Percentiles rank a stretch among this genome's conserved stretches.
Evolutionary conservation across 208 protist species (phyloP).

Genomic region (Wallacemonas sp.): DNA sequence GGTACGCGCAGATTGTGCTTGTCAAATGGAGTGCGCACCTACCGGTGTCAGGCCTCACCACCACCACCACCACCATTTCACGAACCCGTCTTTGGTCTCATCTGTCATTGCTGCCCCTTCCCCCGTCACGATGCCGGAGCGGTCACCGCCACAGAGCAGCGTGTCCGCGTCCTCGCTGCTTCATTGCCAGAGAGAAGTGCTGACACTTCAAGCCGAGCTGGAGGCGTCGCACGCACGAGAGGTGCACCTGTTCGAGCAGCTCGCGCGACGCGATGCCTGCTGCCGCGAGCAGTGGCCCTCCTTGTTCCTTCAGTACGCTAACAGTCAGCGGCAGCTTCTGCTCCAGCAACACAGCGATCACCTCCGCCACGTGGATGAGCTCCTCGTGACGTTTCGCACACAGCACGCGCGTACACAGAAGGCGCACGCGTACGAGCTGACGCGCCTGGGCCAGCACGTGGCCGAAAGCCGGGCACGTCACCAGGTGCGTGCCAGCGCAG

Average conservation of each 20-base stretch:
- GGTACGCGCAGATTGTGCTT: too few relatives aligned
- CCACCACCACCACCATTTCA: too few relatives aligned
- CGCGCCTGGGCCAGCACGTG: background rate
- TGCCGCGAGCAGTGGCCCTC: constrained; percentile 6
- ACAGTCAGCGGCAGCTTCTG: constrained; percentile 2
- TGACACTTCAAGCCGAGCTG: background rate
- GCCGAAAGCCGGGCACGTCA: background rate
- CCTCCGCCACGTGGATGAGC: background rate
- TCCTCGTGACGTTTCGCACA: background rate
- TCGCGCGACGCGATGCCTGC: background rate
- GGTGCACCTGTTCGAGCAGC: background rate
- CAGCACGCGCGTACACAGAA: background rate
- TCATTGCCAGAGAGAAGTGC: background rate
- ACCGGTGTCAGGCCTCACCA: too few relatives aligned
- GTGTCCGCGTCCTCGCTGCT: background rate
- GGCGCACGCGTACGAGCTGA: background rate
- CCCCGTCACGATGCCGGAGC: too few relatives aligned
- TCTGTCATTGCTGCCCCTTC: too few relatives aligned
- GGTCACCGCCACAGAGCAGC: background rate
- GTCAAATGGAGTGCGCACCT: too few relatives aligned
- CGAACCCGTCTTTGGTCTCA: too few relatives aligned
- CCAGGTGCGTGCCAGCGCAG: background rate
- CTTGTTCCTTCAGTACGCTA: constrained; percentile 2
- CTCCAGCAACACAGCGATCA: constrained; percentile 1
- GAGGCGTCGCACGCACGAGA: background rate